A percentile compares a stretch with the other conserved stretches of the same genome.
Conservation (phyloP, 106 monocot genomes). For the Dactylorhiza incarnata region DNA sequence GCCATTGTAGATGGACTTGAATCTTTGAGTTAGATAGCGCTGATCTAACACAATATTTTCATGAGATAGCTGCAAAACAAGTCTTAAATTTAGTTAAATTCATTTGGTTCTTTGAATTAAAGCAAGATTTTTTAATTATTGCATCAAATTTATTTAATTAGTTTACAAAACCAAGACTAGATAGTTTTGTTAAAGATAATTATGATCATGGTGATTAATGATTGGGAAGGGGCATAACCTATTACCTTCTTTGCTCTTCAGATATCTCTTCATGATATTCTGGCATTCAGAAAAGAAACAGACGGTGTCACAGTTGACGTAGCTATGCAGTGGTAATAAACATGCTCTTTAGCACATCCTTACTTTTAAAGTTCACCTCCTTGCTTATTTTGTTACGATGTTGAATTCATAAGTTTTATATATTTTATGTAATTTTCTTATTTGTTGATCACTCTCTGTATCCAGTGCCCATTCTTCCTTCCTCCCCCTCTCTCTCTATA, state of each 20-base stretch:
- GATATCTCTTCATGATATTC: constrained; percentile 82
- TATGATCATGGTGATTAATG: neutral
- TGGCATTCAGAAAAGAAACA: constrained; percentile 66
- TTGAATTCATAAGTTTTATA: neutral
- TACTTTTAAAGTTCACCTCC: neutral
- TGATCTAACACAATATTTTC: neutral
- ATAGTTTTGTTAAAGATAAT: neutral
- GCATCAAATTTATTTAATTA: neutral
- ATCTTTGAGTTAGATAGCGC: too few relatives aligned
- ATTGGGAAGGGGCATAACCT: neutral
- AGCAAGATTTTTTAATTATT: neutral
- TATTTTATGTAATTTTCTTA: neutral
- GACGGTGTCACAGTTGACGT: constrained; percentile 82
- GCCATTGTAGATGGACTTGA: too few relatives aligned
- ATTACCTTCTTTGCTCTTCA: constrained; percentile 19
- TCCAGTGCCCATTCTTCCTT: too few relatives aligned
- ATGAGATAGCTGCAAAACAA: neutral
- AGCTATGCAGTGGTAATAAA: constrained; percentile 77
- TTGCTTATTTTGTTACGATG: neutral
- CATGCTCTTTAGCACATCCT: neutral
- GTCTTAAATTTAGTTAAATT: neutral
- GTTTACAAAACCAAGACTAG: neutral
- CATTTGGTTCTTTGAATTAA: neutral
- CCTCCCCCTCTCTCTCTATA: too few relatives aligned
- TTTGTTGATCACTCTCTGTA: neutral